Conservation (phyloP, 2,329 filamentous ascomycete species). For the Aureobasidium sp. region DNA sequence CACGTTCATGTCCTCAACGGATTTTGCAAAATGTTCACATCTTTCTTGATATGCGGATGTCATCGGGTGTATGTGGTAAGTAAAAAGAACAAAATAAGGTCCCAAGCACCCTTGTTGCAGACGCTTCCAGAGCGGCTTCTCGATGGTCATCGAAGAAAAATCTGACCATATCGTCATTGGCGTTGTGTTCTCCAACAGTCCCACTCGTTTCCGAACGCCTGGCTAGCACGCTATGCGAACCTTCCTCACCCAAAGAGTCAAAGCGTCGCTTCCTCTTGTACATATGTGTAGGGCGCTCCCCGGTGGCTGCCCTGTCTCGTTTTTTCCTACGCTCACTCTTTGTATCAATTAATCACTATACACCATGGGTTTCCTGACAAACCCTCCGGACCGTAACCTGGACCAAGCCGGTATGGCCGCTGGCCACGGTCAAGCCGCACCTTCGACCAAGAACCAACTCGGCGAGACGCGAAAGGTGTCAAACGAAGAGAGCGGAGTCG, state of each 20-base stretch:
- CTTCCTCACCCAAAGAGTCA: neutral
- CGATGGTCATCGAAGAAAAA: neutral
- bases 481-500: conserved; percentile 1
- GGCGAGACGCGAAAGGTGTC: neutral
- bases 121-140: neutral
- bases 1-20: neutral
- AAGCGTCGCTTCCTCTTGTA: neutral
- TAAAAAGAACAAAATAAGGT: neutral
- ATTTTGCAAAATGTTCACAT: neutral
- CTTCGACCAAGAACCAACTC: neutral
- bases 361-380: conserved; percentile 3
- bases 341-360: neutral
- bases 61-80: neutral
- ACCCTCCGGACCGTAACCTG: conserved; percentile 6
- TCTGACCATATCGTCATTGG: neutral
- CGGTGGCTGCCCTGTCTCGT: neutral
- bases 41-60: neutral
- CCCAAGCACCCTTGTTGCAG: neutral
- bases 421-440: neutral
- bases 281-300: neutral
- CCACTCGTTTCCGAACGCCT: conserved; percentile 1
- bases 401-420: conserved; percentile 8
- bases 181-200: neutral
- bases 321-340: neutral
- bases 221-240: conserved; percentile 4